Evolutionary conservation across 768 basidiomycete species (phyloP), one percentile per base, ranked within the genome.

Genomic region (Dioszegia aurantiaca): DNA sequence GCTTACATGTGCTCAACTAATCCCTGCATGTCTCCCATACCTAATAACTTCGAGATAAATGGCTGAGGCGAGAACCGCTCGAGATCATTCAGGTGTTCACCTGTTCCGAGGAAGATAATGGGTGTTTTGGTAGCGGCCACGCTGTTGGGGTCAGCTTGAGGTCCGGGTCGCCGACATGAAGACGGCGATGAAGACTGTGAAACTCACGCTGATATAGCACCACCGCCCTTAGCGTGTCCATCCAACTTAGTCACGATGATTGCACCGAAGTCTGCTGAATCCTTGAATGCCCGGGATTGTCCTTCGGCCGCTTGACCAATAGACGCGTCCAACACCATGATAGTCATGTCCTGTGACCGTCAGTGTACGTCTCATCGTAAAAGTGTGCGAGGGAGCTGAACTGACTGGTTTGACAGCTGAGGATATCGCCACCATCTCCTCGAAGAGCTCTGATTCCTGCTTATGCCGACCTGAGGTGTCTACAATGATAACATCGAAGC

Each of bases 221-320:
- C 95, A 76, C 95, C 95, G 56, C 95, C 95, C 75, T 95, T 98
- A 0, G 95, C 95, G 69, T 99, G 95, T 3, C 95, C 95, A 68
- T 99, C 95, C 86, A 99, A 90, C 79, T 99, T 99, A 11, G 95
- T 99, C 16, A 99, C 95, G 59, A 99, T 95, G 64, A 99, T 99
- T 1, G 94, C 95, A 57, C 94, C 95, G 74, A 99, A 99, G 73
- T 95, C 85, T 21, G 92, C 89, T 60, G 88, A 90, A 62, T 98
- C 94, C 78, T 99, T 99, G 82, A 99, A 99, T 1, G 95, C 95
- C 40, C 85, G 84, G 75, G 88, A 88, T 72, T 99, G 95, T 4
- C 89, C 88, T 74, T 99, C 95, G 14, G 95, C 95, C 9, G 95
- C 93, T 82, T 99, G 95, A 72, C 94, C 91, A 70, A 99, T 99